A percentile compares a stretch with the other conserved stretches of the same genome.
Evolutionary conservation across 345 rosid genomes (phyloP).

Genomic region (Mallotus nudiflorus): DNA sequence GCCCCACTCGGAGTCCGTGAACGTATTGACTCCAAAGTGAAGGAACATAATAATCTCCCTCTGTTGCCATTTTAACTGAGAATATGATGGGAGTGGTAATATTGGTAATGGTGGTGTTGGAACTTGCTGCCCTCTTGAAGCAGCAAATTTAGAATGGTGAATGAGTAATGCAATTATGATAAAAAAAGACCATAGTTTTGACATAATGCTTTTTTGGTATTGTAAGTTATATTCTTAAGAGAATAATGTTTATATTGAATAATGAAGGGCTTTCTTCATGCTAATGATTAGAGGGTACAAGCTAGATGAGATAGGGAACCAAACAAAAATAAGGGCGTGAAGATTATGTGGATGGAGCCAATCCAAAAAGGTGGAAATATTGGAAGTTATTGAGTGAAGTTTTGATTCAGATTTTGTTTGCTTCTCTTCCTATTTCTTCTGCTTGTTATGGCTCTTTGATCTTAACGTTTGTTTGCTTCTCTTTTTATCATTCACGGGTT

Average conservation of each 20-base stretch:
- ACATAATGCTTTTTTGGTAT: slow-evolving; percentile 13
- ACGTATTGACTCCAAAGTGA: slow-evolving; percentile 80
- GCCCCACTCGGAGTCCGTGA: slow-evolving; percentile 76
- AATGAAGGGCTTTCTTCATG: too few species aligned
- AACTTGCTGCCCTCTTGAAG: slow-evolving; percentile 26
- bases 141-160: not conserved
- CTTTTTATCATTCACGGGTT: slow-evolving; percentile 13
- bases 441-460: not conserved
- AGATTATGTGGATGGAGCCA: slow-evolving; percentile 3
- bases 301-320: slow-evolving; percentile 7
- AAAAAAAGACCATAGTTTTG: slow-evolving; percentile 6
- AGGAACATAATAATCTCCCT: slow-evolving; percentile 74
- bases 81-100: slow-evolving; percentile 59
- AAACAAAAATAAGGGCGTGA: not conserved
- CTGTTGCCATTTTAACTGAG: slow-evolving; percentile 76
- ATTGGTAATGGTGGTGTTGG: slow-evolving; percentile 66
- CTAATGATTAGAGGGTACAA: not conserved
- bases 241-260: too few species aligned
- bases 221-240: not conserved
- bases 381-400: not conserved
- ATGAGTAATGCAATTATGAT: slow-evolving; percentile 13
- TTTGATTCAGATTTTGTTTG: slow-evolving; percentile 23
- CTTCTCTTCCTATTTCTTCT: not conserved
- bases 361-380: not conserved
- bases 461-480: not conserved